phyloP scores from a whole-genome alignment of 2,329 filamentous ascomycete species.

The Hypomyces perniciosus region DNA sequence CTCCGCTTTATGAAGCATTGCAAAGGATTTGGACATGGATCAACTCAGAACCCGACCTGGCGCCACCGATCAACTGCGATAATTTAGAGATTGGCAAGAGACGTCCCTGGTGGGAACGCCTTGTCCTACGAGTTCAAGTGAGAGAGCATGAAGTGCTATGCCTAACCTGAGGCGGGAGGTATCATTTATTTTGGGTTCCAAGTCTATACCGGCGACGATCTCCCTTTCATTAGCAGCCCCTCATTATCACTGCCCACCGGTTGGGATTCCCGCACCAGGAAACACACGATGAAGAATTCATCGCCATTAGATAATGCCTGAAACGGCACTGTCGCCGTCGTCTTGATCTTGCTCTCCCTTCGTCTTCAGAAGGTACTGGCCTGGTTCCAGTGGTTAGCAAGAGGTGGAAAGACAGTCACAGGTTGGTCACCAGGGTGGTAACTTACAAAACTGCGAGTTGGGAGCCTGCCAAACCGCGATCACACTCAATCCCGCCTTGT shows the following conservation, averaged over 20 bases:
- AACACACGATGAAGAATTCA: not conserved
- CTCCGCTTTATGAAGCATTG: constrained; percentile 30
- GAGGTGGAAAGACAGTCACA: not conserved
- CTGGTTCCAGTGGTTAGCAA: constrained; percentile 21
- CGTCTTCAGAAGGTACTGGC: constrained; percentile 32
- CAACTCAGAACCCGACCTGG: constrained; percentile 20
- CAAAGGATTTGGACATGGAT: constrained; percentile 32
- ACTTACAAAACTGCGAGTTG: constrained; percentile 34
- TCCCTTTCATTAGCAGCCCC: not conserved
- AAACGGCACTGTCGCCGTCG: constrained; percentile 34
- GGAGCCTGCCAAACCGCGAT: constrained; percentile 31
- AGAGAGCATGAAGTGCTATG: constrained; percentile 32
- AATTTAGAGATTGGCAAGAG: constrained; percentile 24
- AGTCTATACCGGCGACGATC: not conserved
- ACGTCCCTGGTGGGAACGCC: constrained; percentile 35
- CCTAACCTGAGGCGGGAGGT: constrained; percentile 26
- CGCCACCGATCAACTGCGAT: constrained; percentile 8
- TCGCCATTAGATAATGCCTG: constrained; percentile 17
- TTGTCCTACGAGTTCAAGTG: constrained; percentile 28
- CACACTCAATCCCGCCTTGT: constrained; percentile 32
- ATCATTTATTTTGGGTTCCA: not conserved
- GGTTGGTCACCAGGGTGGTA: constrained; percentile 4
- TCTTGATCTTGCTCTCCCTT: constrained; percentile 26
- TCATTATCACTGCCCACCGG: not conserved
- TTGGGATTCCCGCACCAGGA: not conserved